Base-by-base conservation (phyloP, 331 rosid genomes). In the Dryas integrifolia region DNA sequence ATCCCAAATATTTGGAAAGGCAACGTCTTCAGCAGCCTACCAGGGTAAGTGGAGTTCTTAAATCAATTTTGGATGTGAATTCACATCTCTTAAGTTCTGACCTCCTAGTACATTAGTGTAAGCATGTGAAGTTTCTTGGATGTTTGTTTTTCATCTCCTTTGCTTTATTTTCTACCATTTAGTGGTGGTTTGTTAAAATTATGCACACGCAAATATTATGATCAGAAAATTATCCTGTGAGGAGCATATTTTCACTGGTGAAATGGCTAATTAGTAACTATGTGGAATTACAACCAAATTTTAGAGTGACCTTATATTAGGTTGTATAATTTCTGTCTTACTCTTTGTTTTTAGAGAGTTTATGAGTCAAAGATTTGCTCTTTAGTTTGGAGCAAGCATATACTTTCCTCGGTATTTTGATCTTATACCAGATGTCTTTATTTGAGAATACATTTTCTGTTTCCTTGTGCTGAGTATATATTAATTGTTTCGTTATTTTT, bases 1-100 rank as follows among this genome's bases (percentile, higher is more conserved):
- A 95, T 84, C 99, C 99, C 70, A 88, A 90, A 78, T 95, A 92
- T 84, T 78, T 95, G 76, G 99, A 95, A 85, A 87, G 94, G 80
- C 99, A 95, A 78, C 96, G 89, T 48, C 96, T 95, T 79, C 96
- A 95, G 89, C 98, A 91, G 82, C 86, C 93, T 21, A 72, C 69
- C 77, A 82, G 78, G 92, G 99, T 92, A 73, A 77, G 93, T 84
- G 77, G 79, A 80, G 74, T 73, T 73, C 58, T 69, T n/a, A 63
- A 71, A 47, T 40, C 45, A 60, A 62, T 74, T 64, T 46, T 57
- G 56, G 16, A 24, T 52, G 18, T 30, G 81, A 58, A 46, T 44
- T 62, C 43, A 45, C 59, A 48, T 24, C 21, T 66, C 45, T 66
- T 35, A 56, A 76, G 61, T 69, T 74, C 67, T 44, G 63, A 41